Percentiles rank a stretch among this genome's conserved stretches.
phyloP scores from a whole-genome alignment of 768 basidiomycete species.

The Tylopilus balloui region DNA sequence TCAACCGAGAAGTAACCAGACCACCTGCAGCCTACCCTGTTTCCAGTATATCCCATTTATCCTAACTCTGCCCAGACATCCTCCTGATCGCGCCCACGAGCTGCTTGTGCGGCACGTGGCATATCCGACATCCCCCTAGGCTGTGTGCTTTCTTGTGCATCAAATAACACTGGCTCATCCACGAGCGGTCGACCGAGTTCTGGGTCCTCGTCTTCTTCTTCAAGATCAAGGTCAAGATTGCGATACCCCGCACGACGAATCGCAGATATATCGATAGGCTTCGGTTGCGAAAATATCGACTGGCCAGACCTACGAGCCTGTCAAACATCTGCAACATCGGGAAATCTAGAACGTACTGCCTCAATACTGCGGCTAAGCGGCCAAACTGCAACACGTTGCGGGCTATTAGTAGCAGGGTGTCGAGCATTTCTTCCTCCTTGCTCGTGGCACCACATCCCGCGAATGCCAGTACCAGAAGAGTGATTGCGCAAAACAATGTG shows the following conservation, averaged over 20 bases:
- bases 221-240: constrained; percentile 66
- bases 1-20: background rate
- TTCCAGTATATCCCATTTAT: constrained; percentile 25
- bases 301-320: constrained; percentile 64
- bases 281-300: constrained; percentile 83
- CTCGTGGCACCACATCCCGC: constrained; percentile 78
- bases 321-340: constrained; percentile 5
- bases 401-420: constrained; percentile 86
- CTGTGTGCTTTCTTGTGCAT: constrained; percentile 41
- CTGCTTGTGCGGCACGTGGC: constrained; percentile 55
- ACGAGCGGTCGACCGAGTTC: constrained; percentile 57
- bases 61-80: constrained; percentile 72
- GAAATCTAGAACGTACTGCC: constrained; percentile 63
- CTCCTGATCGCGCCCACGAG: constrained; percentile 54
- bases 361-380: constrained; percentile 86
- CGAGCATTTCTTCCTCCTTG: constrained; percentile 91
- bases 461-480: constrained; percentile 82
- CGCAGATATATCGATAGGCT: constrained; percentile 76
- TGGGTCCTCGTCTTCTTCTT: constrained; percentile 53
- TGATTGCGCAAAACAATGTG: constrained; percentile 85
- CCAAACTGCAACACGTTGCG: constrained; percentile 92
- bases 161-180: constrained; percentile 60
- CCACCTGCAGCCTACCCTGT: background rate
- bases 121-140: constrained; percentile 42
- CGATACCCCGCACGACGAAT: constrained; percentile 60